Percentiles rank a stretch among this genome's conserved stretches.
Evolutionary conservation across 2,329 filamentous ascomycete genomes (phyloP).

Genomic region (Ceratocystis albifundus): DNA sequence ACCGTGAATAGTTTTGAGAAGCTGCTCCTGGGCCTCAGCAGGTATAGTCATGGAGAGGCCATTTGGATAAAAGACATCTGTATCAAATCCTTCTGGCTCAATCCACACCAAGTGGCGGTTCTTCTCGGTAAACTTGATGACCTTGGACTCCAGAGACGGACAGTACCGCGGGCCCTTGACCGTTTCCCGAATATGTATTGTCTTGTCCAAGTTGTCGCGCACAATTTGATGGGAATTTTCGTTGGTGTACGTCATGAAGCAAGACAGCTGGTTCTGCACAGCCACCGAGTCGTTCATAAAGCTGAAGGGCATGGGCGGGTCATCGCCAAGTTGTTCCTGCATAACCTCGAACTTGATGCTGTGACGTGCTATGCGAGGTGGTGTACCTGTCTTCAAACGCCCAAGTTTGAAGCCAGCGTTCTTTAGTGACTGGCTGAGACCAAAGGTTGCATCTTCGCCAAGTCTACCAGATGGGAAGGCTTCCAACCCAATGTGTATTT

Average conservation of each 20-base stretch:
- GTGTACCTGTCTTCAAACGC: conserved; percentile 88
- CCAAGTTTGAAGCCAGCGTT: conserved; percentile 85
- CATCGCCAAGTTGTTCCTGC: conserved; percentile 66
- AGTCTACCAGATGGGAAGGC: conserved; percentile 79
- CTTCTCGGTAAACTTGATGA: conserved; percentile 76
- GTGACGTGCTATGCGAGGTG: conserved; percentile 68
- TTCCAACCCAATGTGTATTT: conserved; percentile 89
- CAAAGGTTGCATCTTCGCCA: conserved; percentile 86
- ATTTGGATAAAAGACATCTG: conserved; percentile 85
- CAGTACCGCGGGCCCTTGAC: conserved; percentile 93
- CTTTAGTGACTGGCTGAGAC: conserved; percentile 76
- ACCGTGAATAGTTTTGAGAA: conserved; percentile 77
- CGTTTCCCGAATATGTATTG: conserved; percentile 89
- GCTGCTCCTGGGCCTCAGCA: conserved; percentile 68
- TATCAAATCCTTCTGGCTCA: conserved; percentile 89
- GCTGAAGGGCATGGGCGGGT: conserved; percentile 81
- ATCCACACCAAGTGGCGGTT: conserved; percentile 84
- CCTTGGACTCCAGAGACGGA: conserved; percentile 86
- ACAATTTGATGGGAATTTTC: conserved; percentile 70
- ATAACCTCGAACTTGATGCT: conserved; percentile 69
- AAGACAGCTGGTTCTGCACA: conserved; percentile 72
- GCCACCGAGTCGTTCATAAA: conserved; percentile 71
- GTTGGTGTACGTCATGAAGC: conserved; percentile 81
- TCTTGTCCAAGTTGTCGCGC: conserved; percentile 82
- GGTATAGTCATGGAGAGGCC: conserved; percentile 96